phyloP scores from a whole-genome alignment of 345 rosid genomes.

The Hypericum androsaemum region DNA sequence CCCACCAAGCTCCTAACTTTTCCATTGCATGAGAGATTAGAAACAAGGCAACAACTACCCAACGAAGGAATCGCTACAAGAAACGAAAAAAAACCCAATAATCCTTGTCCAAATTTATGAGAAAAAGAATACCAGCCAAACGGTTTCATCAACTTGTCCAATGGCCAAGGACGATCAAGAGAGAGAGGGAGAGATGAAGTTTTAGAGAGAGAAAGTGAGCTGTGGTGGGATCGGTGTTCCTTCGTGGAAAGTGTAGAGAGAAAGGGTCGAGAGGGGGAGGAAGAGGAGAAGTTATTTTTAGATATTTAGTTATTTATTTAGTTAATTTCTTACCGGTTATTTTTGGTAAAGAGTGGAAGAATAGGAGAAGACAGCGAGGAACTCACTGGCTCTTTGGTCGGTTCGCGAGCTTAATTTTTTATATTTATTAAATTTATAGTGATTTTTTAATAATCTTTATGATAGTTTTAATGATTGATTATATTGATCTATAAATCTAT shows the following conservation, averaged over 20 bases:
- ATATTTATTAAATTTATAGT: too few relatives aligned
- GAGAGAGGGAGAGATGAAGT: conserved; percentile 1
- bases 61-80: conserved; percentile 11
- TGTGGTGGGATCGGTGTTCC: conserved; percentile 30
- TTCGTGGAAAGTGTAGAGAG: conserved; percentile 29
- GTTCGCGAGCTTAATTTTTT: not conserved
- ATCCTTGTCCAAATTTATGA: not conserved
- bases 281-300: too few relatives aligned
- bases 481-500: too few relatives aligned
- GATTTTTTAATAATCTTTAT: too few relatives aligned
- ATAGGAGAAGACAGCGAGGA: conserved; percentile 15
- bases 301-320: too few relatives aligned
- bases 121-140: conserved; percentile 16
- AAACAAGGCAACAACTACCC: conserved; percentile 6
- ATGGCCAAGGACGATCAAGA: conserved; percentile 4
- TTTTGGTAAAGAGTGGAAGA: too few relatives aligned
- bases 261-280: too few relatives aligned
- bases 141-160: not conserved
- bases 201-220: conserved; percentile 9
- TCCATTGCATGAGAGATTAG: not conserved
- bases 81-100: conserved; percentile 7
- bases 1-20: not conserved
- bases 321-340: too few relatives aligned
- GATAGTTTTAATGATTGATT: too few relatives aligned
- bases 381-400: conserved; percentile 15